phyloP scores from a whole-genome alignment of 73 alveolate genomes.

The Stentor coeruleus region DNA sequence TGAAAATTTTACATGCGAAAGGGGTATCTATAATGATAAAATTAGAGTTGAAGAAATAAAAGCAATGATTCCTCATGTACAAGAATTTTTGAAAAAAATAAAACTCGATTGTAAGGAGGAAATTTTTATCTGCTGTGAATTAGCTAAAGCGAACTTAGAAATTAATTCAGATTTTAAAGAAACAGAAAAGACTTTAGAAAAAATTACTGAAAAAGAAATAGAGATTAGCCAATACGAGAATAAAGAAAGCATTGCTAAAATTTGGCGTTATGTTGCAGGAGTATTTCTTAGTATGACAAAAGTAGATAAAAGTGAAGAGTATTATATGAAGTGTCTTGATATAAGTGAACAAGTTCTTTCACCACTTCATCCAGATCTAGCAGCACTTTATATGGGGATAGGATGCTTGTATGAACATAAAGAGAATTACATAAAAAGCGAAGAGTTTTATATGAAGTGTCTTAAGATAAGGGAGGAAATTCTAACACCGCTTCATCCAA shows the following conservation, averaged over 20 bases:
- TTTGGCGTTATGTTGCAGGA: background rate
- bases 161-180: no score
- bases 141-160: background rate
- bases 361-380: background rate
- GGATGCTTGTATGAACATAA: background rate
- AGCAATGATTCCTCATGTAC: background rate
- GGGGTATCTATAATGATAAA: background rate
- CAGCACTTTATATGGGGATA: background rate
- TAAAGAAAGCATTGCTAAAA: background rate
- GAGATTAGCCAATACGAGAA: background rate
- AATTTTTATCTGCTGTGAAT: background rate
- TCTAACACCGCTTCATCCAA: background rate
- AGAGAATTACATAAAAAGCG: background rate
- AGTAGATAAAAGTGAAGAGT: background rate
- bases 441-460: background rate
- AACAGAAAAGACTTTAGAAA: background rate
- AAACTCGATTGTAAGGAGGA: background rate
- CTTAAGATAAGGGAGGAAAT: background rate
- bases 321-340: background rate
- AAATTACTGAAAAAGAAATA: background rate
- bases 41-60: background rate
- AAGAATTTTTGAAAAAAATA: no score
- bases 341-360: background rate
- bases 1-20: background rate
- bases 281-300: background rate